Evolutionary conservation across 2,329 filamentous ascomycete species (phyloP).

Genomic region (Penicillium capsulatum): DNA sequence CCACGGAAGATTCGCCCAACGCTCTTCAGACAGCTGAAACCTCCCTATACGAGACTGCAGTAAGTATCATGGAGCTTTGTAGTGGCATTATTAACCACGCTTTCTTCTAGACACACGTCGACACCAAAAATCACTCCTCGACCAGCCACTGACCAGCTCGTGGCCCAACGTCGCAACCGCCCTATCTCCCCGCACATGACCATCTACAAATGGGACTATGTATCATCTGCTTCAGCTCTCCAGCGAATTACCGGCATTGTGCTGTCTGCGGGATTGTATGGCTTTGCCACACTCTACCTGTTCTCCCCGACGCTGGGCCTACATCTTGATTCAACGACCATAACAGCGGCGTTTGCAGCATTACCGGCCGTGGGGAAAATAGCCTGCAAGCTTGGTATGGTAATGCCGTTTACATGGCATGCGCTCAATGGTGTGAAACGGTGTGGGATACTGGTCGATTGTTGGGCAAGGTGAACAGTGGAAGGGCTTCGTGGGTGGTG

Average conservation of each 20-base stretch:
- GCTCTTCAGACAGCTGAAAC: no score
- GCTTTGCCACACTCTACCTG: slow-evolving; percentile 72
- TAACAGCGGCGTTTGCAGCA: slow-evolving; percentile 58
- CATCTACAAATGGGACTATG: slow-evolving; percentile 78
- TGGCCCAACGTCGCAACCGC: slow-evolving; percentile 68
- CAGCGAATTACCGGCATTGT: slow-evolving; percentile 73
- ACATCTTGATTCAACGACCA: slow-evolving; percentile 56
- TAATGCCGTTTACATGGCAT: slow-evolving; percentile 62
- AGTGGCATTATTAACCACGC: no score
- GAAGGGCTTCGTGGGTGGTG: slow-evolving; percentile 16
- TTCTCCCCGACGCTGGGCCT: slow-evolving; percentile 66
- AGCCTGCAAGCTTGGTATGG: slow-evolving; percentile 52
- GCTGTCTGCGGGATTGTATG: slow-evolving; percentile 68
- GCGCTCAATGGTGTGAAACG: slow-evolving; percentile 59
- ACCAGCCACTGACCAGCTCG: slow-evolving; percentile 47
- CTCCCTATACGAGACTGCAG: neutral
- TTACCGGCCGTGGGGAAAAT: slow-evolving; percentile 55
- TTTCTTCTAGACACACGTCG: slow-evolving; percentile 1
- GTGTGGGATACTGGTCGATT: slow-evolving; percentile 56
- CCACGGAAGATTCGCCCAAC: no score
- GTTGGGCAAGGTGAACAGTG: slow-evolving; percentile 9
- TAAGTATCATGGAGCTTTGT: neutral
- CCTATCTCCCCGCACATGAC: slow-evolving; percentile 75
- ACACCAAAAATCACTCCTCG: slow-evolving; percentile 4
- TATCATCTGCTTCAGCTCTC: slow-evolving; percentile 67